Evolutionary conservation across 148 eudicot species (phyloP), one percentile per base, ranked within the genome.

Genomic region (Rhododendron molle): DNA sequence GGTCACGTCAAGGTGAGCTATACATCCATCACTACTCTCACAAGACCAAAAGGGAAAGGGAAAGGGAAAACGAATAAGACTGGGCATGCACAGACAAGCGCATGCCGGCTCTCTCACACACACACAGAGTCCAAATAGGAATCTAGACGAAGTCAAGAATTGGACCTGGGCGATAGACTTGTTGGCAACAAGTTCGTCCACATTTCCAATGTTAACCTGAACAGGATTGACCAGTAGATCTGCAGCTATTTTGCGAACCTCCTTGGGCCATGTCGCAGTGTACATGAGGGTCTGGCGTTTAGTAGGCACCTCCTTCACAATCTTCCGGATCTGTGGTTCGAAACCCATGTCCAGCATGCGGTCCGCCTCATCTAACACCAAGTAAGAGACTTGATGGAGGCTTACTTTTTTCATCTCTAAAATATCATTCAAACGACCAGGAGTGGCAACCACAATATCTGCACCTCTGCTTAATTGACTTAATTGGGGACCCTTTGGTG

Each of bases 281-380:
- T 90, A 97, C 99, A 97, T 97, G 60, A 97, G 95, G 32, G 99
- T 97, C 83, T 97, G 99, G 54, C 98, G 94, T 28, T 91, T 92
- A 85, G 89, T 65, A 52, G 99, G 96, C n/a, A 97, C 91, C 89
- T 93, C 95, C 83, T 95, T 95, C 91, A 97, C 96, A 83, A 97
- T 95, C 81, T 97, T 95, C 84, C 98, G 92, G 76, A 97, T 95
- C 87, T 97, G 99, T 26, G 99, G 99, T 89, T 97, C 99, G 87
- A 97, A 97, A 18, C 99, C 99, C 99, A 97, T 97, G 87, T 97
- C 99, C 83, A 97, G 90, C 99, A 97, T 97, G 78, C 99, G 96
- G 84, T 97, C 99, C 30, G 99, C 99, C 89, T 97, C 99, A 87
- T 97, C 99, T 84, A 97, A 91, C 80, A 97, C 99, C 95, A 97